Evolutionary conservation across 2,329 filamentous ascomycete species (phyloP).

Genomic region (Fusarium pseudonygamai): DNA sequence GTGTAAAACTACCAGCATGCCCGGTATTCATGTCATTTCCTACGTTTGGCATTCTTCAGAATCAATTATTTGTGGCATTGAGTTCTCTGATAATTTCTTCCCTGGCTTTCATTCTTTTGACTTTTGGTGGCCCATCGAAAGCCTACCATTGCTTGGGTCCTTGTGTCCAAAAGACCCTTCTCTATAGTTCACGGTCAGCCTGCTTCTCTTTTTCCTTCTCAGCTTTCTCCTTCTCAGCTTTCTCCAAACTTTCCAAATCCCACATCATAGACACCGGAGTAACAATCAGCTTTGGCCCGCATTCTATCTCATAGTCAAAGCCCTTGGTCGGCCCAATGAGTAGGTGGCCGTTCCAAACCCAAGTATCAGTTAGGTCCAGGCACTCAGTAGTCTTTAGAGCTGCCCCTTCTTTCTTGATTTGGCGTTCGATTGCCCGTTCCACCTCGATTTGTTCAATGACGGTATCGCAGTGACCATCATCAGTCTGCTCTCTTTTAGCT

Average conservation of each 20-base stretch:
- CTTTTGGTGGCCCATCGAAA: too few species aligned
- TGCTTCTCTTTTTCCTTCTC: neutral
- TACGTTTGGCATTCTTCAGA: too few species aligned
- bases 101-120: too few species aligned
- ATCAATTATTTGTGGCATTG: too few species aligned
- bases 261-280: neutral
- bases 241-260: neutral
- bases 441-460: neutral
- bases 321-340: neutral
- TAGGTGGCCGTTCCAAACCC: neutral
- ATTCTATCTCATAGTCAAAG: neutral
- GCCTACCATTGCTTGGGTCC: too few species aligned
- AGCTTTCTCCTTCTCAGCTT: accelerated
- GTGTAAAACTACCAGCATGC: too few species aligned
- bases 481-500: accelerated
- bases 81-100: too few species aligned
- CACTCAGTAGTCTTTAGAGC: neutral
- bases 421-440: neutral
- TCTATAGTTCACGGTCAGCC: neutral
- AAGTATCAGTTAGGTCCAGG: neutral
- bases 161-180: neutral
- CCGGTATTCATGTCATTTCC: too few species aligned
- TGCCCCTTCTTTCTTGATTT: neutral
- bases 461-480: neutral
- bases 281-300: neutral